Base-by-base conservation (phyloP, 169 alveolate species). In the Plasmodium gonderi region DNA sequence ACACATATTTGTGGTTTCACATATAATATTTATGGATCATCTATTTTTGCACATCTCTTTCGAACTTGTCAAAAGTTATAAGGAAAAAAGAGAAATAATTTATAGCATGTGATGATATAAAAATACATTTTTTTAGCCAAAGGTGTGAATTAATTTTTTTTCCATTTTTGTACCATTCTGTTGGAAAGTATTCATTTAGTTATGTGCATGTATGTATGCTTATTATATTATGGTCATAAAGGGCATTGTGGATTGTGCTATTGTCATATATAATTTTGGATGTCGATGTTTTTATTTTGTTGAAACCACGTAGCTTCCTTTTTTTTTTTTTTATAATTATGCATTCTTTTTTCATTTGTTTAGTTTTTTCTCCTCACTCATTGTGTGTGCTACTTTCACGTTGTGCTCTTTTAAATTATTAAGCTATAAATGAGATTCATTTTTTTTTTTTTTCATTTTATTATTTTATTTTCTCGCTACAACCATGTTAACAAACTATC, bases 381-480 rank as follows among this genome's bases (percentile, higher is more conserved):
- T 60, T 60, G 72, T 60, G 72, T 60, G 72, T 60, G 36, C 9
- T 60, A 23, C 72, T 60, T 60, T 60, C 72, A 11, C 72, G n/a
- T 23, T 60, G 17, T 12, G 40, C n/a, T 23, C 72, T 20, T 60
- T 23, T 23, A 20, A 20, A 60, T 60, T 23, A 36, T 36, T 60
- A 60, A 12, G 72, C 31, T 23, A 20, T 60, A 36, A 23, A 60
- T 11, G 23, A 20, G 72, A 20, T 17, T 8, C n/a, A 3, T n/a
- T 54, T 54, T 17, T 60, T 60, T 60, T 14, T 51, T 14, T 51
- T 54, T n/a, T n/a, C n/a, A n/a, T n/a, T 23, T 60, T 23, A 60
- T 14, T 60, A n/a, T 26, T n/a, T n/a, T n/a, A n/a, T n/a, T n/a
- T n/a, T n/a, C n/a, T n/a, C n/a, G n/a, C n/a, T n/a, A n/a, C n/a